phyloP scores from a whole-genome alignment of 306 rosid species.

The Acacia crassicarpa region DNA sequence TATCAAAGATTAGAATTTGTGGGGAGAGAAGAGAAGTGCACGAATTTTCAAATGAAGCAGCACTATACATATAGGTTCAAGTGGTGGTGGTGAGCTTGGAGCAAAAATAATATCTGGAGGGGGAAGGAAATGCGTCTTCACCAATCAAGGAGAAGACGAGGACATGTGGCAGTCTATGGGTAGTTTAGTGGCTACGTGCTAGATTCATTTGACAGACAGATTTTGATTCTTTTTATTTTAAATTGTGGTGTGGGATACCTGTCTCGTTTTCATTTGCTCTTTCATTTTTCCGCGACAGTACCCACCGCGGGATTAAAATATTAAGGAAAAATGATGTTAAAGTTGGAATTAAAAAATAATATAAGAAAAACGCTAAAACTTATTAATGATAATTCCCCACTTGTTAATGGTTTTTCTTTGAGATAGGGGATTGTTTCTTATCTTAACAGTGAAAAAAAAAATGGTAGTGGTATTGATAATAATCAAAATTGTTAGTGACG shows the following conservation, averaged over 20 bases:
- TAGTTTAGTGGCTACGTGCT: constrained; percentile 27
- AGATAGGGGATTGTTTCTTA: too few relatives aligned
- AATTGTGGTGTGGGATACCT: constrained; percentile 9
- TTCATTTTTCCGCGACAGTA: background rate
- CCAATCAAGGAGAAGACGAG: constrained; percentile 12
- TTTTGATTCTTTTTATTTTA: background rate
- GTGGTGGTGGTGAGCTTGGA: constrained; percentile 21
- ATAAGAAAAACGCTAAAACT: too few relatives aligned
- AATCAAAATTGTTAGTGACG: too few relatives aligned
- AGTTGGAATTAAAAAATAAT: too few relatives aligned
- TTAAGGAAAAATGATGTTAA: background rate
- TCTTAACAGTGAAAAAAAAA: too few relatives aligned
- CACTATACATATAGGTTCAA: background rate
- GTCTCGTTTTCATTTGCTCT: constrained; percentile 11
- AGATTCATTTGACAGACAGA: background rate
- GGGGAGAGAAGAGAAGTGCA: background rate
- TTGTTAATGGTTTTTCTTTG: too few relatives aligned
- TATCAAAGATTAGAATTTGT: background rate
- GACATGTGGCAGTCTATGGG: constrained; percentile 40
- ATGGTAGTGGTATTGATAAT: too few relatives aligned
- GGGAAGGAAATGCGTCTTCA: background rate
- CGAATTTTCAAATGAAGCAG: constrained; percentile 5
- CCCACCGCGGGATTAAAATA: background rate
- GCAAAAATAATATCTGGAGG: constrained; percentile 1
- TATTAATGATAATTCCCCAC: too few relatives aligned